Percentiles rank a stretch among this genome's conserved stretches.
Conservation (phyloP, 192 early-diverging fungal genomes). For the Coemansia guatemalensis region DNA sequence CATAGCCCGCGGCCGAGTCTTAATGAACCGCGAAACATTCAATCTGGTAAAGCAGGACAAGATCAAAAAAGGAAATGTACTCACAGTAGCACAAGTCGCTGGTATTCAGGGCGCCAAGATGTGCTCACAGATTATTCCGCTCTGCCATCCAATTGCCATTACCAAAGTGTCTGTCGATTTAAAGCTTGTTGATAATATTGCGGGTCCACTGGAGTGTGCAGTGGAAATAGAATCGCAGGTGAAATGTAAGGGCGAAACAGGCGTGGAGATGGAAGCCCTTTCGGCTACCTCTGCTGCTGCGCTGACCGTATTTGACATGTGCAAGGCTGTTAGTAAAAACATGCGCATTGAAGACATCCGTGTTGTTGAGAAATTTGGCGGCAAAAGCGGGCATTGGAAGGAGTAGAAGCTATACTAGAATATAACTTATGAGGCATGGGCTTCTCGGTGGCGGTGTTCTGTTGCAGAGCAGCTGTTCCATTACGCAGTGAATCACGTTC, state of each 20-base stretch:
- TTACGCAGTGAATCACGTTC: no score
- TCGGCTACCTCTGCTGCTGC: conserved; percentile 78
- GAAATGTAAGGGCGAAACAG: conserved; percentile 79
- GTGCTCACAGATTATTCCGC: conserved; percentile 78
- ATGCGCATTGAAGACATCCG: conserved; percentile 76
- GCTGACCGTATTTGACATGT: conserved; percentile 95
- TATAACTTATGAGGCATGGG: no score
- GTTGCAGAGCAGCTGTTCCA: no score
- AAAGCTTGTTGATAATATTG: conserved; percentile 37
- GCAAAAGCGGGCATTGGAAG: conserved; percentile 69
- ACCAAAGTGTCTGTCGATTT: conserved; percentile 72
- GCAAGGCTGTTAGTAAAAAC: conserved; percentile 84
- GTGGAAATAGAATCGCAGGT: conserved; percentile 72
- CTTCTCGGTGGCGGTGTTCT: no score
- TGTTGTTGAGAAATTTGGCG: conserved; percentile 81
- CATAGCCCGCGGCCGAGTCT: conserved; percentile 68
- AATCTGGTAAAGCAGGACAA: conserved; percentile 62
- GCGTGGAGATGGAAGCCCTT: conserved; percentile 88
- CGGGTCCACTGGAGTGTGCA: conserved; percentile 19
- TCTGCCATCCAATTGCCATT: conserved; percentile 82
- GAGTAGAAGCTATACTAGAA: not conserved
- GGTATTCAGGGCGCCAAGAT: conserved; percentile 90
- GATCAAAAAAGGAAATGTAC: conserved; percentile 86
- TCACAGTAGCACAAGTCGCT: conserved; percentile 83
- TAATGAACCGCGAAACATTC: conserved; percentile 66